A percentile compares a stretch with the other conserved stretches of the same genome.
Evolutionary conservation across 495 filamentous ascomycete species (phyloP).

Genomic region (Neurospora intermedia): DNA sequence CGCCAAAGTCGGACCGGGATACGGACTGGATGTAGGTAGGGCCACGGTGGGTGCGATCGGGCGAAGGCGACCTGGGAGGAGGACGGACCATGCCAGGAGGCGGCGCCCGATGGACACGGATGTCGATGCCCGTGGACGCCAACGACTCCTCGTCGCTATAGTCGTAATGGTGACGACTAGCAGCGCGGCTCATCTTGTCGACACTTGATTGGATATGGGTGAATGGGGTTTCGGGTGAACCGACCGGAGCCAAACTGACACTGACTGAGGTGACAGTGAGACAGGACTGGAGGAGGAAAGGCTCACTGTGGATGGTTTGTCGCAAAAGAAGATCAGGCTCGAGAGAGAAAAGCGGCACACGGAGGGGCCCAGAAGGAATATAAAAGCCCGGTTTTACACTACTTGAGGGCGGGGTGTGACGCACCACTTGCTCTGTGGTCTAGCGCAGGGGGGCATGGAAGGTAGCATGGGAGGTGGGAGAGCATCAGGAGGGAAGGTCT

Average conservation of each 20-base stretch:
- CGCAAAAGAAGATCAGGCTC: constrained; percentile 1
- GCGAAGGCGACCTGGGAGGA: constrained; percentile 5
- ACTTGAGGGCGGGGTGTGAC: constrained; percentile 22
- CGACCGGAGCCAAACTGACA: background rate
- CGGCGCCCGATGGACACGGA: constrained; percentile 26
- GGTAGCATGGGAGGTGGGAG: background rate
- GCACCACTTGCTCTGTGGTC: constrained; percentile 24
- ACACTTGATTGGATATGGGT: background rate
- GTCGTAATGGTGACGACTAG: constrained; percentile 9
- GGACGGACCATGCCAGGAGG: constrained; percentile 19
- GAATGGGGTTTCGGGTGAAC: background rate
- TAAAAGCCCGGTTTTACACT: constrained; percentile 11
- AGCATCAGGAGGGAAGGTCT: background rate
- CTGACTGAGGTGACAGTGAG: background rate
- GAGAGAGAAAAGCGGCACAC: constrained; percentile 5
- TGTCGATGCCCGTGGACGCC: constrained; percentile 22
- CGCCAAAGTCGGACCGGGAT: constrained; percentile 2
- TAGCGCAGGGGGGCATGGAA: constrained; percentile 2
- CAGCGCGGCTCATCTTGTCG: background rate
- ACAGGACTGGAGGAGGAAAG: background rate
- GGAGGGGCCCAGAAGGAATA: constrained; percentile 26
- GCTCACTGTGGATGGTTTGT: background rate
- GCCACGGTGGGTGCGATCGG: constrained; percentile 10
- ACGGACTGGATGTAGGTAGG: constrained; percentile 31
- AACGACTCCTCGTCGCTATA: constrained; percentile 21